phyloP scores from a whole-genome alignment of 2,329 filamentous ascomycete species.

The Fusarium fracticaudum region DNA sequence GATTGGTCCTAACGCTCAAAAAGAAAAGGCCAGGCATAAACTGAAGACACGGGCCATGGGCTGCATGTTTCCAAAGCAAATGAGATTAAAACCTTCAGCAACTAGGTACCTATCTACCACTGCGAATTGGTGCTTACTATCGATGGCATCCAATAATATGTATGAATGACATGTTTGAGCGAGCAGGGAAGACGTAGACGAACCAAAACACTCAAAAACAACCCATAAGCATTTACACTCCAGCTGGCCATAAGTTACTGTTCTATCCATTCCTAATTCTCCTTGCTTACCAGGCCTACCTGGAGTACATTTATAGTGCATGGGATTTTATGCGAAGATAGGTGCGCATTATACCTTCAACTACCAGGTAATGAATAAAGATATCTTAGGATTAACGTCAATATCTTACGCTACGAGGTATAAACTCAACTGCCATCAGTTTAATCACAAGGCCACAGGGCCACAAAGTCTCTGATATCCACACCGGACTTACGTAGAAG shows the following conservation, averaged over 20 bases:
- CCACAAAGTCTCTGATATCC: not conserved
- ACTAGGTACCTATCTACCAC: not conserved
- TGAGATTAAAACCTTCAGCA: conserved; percentile 26
- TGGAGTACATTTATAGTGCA: not conserved
- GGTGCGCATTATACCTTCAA: too few relatives aligned
- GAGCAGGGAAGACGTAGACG: not conserved
- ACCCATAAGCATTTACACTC: not conserved
- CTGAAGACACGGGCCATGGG: not conserved
- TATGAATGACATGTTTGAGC: not conserved
- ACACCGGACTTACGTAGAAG: not conserved
- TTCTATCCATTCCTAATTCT: not conserved
- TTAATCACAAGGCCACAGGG: not conserved
- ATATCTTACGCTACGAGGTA: not conserved
- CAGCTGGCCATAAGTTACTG: not conserved
- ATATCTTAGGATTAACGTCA: not conserved
- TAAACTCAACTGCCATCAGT: not conserved
- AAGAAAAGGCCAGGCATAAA: conserved; percentile 26
- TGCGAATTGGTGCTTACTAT: not conserved
- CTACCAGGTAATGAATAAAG: not conserved
- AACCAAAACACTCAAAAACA: not conserved
- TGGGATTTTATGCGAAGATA: not conserved
- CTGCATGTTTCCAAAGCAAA: conserved; percentile 23
- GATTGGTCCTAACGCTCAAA: conserved; percentile 19
- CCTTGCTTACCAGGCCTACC: not conserved
- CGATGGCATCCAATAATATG: not conserved